Evolutionary conservation across 306 rosid species (phyloP), one percentile per base, ranked within the genome.

Genomic region (Vigna hirtella): DNA sequence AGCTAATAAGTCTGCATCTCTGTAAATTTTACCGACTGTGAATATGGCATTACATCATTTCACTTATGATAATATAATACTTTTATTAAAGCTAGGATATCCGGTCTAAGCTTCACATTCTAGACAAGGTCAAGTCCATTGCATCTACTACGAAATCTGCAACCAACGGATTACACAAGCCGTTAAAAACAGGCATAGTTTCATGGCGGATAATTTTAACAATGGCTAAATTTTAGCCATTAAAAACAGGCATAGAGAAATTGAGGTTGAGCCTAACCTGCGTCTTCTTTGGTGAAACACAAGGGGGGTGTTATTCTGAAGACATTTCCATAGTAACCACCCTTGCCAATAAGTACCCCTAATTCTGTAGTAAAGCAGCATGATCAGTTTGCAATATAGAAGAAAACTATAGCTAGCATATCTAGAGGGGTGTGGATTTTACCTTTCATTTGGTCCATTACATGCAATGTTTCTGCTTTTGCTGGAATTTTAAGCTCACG

Each of bases 381-480:
- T 55, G 55, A 6, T 14, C 7, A 1, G 32, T 78, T 34, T 30
- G 64, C 53, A 8, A 55, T 43, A 49, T 20, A 62, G 34, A 26
- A 26, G 43, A 68, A 50, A 50, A 68, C 14, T 40, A 43, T 18
- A 53, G n/a, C 9, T 30, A 40, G 45, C 51, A 22, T 53, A 26
- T 58, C 67, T 8, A 56, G 49, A 72, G 49, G 73, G 72, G 28
- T 32, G 18, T 66, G 53, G 68, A 77, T 38, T 32, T 73, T 32
- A 90, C 97, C 97, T 88, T 86, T 93, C 93, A 93, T 82, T 77
- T 89, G 88, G 42, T 90, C 91, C 98, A 93, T 85, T 7, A 89
- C 75, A 66, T 79, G 93, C 24, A 81, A 50, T 69, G 89, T 89
- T 84, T 93, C 98, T 57, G 81, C 82, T 62, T 89, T 91, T 10